A percentile compares a stretch with the other conserved stretches of the same genome.
These are phyloP conservation scores for Areca catechu DNA, from an alignment of 176 grass and related monocot species.

Conservation along the genomic window DNA sequence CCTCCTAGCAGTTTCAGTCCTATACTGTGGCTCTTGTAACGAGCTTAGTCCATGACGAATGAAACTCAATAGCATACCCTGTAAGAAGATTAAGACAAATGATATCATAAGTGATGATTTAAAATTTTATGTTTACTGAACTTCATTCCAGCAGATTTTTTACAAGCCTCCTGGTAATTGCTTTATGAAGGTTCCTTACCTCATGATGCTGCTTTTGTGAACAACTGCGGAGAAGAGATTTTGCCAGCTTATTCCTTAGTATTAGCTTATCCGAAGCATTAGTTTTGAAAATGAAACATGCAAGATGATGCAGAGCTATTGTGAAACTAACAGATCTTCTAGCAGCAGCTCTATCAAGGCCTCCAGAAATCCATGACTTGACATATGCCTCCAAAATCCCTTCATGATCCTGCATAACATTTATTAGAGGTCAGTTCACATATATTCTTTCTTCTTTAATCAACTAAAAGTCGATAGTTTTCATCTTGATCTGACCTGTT, in stretches of 20 bases:
- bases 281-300: slow-evolving; percentile 40
- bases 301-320: slow-evolving; percentile 63
- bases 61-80: slow-evolving; percentile 60
- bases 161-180: neutral
- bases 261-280: slow-evolving; percentile 23
- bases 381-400: slow-evolving; percentile 68
- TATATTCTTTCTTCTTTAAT: no score
- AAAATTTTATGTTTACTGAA: neutral
- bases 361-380: slow-evolving; percentile 74
- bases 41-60: slow-evolving; percentile 37
- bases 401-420: slow-evolving; percentile 51
- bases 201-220: slow-evolving; percentile 46
- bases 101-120: neutral
- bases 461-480: no score
- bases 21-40: slow-evolving; percentile 23
- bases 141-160: neutral
- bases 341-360: slow-evolving; percentile 50
- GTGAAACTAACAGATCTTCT: slow-evolving; percentile 51
- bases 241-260: slow-evolving; percentile 50
- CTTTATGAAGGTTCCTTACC: slow-evolving; percentile 22
- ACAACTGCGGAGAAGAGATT: slow-evolving; percentile 54
- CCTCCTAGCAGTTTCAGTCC: slow-evolving; percentile 34
- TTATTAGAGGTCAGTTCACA: neutral
- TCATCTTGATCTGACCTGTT: no score
- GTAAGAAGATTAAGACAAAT: slow-evolving; percentile 10